A percentile compares a stretch with the other conserved stretches of the same genome.
phyloP scores from a whole-genome alignment of 176 grass and related monocot genomes.

The Musa troglodytarum region DNA sequence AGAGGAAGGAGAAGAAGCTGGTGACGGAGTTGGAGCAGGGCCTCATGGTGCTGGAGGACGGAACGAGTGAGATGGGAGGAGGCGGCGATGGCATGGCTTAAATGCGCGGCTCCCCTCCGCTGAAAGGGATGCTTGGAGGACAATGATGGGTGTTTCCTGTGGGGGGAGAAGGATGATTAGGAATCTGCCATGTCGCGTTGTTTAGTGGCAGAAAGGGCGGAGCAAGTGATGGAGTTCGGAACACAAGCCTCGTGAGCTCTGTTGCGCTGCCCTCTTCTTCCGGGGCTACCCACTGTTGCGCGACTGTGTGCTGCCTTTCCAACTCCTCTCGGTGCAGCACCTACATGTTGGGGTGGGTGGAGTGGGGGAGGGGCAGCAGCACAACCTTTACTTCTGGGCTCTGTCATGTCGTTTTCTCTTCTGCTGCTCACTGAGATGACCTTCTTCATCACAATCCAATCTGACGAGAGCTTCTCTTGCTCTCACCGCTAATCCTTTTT shows the following conservation, averaged over 20 bases:
- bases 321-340: conserved; percentile 1
- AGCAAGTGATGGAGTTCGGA: conserved; percentile 20
- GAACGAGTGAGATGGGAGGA: background rate
- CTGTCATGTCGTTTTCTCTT: background rate
- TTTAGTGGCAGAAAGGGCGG: conserved; percentile 19
- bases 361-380: background rate
- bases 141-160: conserved; percentile 25
- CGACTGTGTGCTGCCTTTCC: background rate
- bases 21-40: background rate
- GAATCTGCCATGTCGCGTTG: conserved; percentile 22
- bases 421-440: background rate
- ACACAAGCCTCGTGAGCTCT: conserved; percentile 10
- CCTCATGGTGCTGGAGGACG: background rate
- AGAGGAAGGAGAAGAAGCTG: conserved; percentile 13
- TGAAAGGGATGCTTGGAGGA: background rate
- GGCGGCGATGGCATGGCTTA: background rate
- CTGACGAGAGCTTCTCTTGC: background rate
- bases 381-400: background rate
- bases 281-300: background rate
- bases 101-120: background rate
- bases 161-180: conserved; percentile 21
- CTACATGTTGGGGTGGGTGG: conserved; percentile 1
- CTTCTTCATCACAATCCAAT: background rate
- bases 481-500: background rate
- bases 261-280: conserved; percentile 1